Conservation (phyloP, 805 yeast genomes). For the Candida nemodendra region DNA sequence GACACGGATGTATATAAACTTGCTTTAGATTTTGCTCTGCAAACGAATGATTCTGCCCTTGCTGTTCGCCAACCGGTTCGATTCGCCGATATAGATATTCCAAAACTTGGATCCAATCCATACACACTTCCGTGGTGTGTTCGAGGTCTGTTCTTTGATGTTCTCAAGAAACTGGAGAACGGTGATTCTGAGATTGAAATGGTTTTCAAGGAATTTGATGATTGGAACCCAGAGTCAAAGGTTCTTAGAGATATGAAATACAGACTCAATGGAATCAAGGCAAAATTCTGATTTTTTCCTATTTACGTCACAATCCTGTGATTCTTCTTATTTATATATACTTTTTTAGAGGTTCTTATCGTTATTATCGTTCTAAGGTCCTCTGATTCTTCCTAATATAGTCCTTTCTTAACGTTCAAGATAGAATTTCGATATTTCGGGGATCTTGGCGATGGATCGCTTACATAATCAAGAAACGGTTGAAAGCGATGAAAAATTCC, state of each 20-base stretch:
- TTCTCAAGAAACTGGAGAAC: constrained; percentile 28
- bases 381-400: too few species aligned
- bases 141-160: constrained; percentile 73
- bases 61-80: constrained; percentile 30
- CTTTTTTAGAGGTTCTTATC: too few species aligned
- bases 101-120: constrained; percentile 73
- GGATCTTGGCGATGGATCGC: too few species aligned
- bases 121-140: constrained; percentile 91
- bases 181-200: constrained; percentile 58
- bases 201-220: constrained; percentile 69
- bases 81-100: constrained; percentile 50
- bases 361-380: too few species aligned
- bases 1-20: constrained; percentile 81
- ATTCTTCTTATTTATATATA: too few species aligned
- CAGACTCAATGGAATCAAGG: constrained; percentile 35
- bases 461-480: too few species aligned
- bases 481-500: too few species aligned
- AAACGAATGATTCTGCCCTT: constrained; percentile 48
- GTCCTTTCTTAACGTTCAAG: too few species aligned
- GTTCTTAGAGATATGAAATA: constrained; percentile 81
- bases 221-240: constrained; percentile 87
- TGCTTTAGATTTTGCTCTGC: constrained; percentile 71
- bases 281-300: constrained; percentile 27
- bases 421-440: too few species aligned
- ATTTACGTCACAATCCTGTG: too few species aligned